These are phyloP conservation scores for Nitzschia inconspicua DNA, from an alignment of 108 stramenopile species.

Conservation along the genomic window DNA sequence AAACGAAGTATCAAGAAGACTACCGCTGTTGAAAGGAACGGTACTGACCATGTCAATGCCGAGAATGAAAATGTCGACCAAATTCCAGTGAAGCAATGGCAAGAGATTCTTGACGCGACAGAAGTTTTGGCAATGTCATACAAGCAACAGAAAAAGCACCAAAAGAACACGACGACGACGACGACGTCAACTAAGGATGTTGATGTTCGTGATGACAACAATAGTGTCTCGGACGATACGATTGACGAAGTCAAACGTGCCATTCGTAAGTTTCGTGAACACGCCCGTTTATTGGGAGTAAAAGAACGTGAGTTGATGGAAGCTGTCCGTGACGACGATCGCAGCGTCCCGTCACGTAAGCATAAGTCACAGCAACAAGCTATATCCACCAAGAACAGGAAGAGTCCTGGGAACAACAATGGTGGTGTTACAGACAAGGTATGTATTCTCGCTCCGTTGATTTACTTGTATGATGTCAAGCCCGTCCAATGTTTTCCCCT, in stretches of 20 bases:
- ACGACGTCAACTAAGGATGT: too few species aligned
- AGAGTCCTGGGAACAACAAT: background rate
- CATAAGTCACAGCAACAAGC: background rate
- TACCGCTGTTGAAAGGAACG: too few species aligned
- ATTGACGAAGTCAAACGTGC: conserved; percentile 14
- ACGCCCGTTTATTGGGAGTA: conserved; percentile 5
- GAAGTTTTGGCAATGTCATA: conserved; percentile 15
- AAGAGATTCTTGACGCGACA: conserved; percentile 18
- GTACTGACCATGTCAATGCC: too few species aligned
- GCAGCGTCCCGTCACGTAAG: background rate
- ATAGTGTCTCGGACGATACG: conserved; percentile 8
- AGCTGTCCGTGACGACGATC: conserved; percentile 20
- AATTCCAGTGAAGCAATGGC: conserved; percentile 11
- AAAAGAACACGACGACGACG: background rate
- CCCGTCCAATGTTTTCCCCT: background rate
- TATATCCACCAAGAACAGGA: too few species aligned
- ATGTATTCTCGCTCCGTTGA: background rate
- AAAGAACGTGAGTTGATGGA: conserved; percentile 14
- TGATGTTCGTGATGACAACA: conserved; percentile 20
- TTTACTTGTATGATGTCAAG: background rate
- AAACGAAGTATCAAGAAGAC: too few species aligned
- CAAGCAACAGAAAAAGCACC: conserved; percentile 4
- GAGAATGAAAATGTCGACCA: too few species aligned
- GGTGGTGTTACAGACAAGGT: conserved; percentile 1
- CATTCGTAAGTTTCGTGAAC: conserved; percentile 10